A percentile compares a stretch with the other conserved stretches of the same genome.
Evolutionary conservation across 2,329 filamentous ascomycete species (phyloP).

Genomic region (Didymella glomerata): DNA sequence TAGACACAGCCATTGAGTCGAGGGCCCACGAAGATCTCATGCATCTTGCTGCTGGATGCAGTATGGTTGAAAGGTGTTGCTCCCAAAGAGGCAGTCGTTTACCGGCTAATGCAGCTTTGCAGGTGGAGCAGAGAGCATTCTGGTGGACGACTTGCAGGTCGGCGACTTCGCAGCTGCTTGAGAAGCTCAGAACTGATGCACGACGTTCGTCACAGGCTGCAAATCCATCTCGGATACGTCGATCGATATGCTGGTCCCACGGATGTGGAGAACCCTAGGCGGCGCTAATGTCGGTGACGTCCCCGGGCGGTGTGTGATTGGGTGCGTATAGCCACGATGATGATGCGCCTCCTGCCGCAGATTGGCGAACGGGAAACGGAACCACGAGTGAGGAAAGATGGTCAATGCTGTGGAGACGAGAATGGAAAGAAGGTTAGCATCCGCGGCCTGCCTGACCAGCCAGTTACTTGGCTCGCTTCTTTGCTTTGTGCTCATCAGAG

Average conservation of each 20-base stretch:
- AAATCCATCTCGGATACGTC: conserved; percentile 22
- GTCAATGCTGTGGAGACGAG: not conserved
- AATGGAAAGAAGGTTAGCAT: not conserved
- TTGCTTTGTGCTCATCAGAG: not conserved
- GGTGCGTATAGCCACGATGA: conserved; percentile 23
- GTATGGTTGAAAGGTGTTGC: conserved; percentile 9
- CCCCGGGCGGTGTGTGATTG: conserved; percentile 10
- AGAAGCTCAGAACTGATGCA: conserved; percentile 20
- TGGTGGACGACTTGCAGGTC: conserved; percentile 10
- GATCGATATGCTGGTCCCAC: conserved; percentile 21
- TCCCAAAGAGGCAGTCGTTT: conserved; percentile 10
- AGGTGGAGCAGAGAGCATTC: conserved; percentile 11
- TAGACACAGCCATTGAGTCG: conserved; percentile 12
- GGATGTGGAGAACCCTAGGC: not conserved
- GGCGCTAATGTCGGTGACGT: conserved; percentile 7
- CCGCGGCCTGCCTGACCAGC: not conserved
- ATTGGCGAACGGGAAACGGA: conserved; percentile 19
- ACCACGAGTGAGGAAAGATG: conserved; percentile 3
- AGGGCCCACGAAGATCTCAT: conserved; percentile 4
- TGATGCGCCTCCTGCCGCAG: conserved; percentile 17
- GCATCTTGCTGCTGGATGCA: not conserved
- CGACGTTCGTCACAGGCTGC: conserved; percentile 28
- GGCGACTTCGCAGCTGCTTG: conserved; percentile 10
- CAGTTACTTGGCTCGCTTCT: not conserved
- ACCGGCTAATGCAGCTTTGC: conserved; percentile 17